These are phyloP conservation scores for Aspergillus thermomutatus DNA, from an alignment of 2,329 filamentous ascomycete species.

Conservation along the genomic window DNA sequence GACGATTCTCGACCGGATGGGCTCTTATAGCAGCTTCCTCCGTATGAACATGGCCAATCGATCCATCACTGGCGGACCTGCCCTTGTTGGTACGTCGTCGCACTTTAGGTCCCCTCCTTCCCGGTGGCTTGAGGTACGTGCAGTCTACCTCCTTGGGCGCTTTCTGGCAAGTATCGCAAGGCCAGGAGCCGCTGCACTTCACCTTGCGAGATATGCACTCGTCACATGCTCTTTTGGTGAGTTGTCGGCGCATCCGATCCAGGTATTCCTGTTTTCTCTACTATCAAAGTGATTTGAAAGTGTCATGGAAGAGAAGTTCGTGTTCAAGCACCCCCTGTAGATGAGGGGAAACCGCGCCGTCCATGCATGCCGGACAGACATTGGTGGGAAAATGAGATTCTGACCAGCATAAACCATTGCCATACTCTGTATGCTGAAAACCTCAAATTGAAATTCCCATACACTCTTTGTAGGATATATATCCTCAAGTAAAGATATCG, in stretches of 20 bases:
- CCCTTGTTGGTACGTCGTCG: slow-evolving; percentile 5
- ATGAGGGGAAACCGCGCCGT: neutral
- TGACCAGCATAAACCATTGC: neutral
- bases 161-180: slow-evolving; percentile 25
- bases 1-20: neutral
- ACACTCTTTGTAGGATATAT: neutral
- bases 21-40: neutral
- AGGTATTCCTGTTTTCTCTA: neutral
- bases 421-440: neutral
- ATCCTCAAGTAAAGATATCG: neutral
- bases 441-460: neutral
- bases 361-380: neutral
- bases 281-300: too few species aligned
- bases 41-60: neutral
- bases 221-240: slow-evolving; percentile 30
- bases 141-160: slow-evolving; percentile 19
- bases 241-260: slow-evolving; percentile 8
- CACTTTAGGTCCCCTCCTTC: slow-evolving; percentile 27
- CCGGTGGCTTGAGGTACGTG: slow-evolving; percentile 25
- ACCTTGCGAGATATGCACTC: slow-evolving; percentile 29
- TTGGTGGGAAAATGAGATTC: neutral
- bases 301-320: neutral
- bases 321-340: neutral
- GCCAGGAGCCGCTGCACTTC: slow-evolving; percentile 26
- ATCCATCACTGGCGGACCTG: neutral